phyloP scores from a whole-genome alignment of 2,329 filamentous ascomycete species.

The Ophiocordyceps robertsii region DNA sequence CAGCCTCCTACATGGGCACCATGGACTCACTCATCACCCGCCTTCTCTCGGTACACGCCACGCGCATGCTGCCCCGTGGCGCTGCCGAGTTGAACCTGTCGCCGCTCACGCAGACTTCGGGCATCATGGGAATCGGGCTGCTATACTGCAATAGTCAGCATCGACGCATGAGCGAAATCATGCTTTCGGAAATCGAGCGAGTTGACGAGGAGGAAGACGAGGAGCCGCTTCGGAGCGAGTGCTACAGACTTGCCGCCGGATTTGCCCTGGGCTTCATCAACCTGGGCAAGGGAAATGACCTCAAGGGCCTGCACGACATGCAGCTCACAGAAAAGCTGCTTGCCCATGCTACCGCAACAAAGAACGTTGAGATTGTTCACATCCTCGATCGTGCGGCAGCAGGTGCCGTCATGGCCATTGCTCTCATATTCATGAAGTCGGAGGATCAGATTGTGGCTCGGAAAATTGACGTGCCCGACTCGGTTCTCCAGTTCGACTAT shows the following conservation, averaged over 20 bases:
- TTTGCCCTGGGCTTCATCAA: constrained; percentile 94
- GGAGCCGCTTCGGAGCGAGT: constrained; percentile 78
- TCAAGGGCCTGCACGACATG: constrained; percentile 89
- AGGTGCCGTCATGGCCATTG: constrained; percentile 80
- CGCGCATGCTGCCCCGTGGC: constrained; percentile 80
- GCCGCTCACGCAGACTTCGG: constrained; percentile 84
- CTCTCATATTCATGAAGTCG: constrained; percentile 95
- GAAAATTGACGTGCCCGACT: constrained; percentile 89
- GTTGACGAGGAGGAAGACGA: constrained; percentile 70
- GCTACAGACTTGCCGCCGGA: constrained; percentile 88
- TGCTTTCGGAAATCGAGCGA: constrained; percentile 94
- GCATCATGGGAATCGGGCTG: constrained; percentile 91
- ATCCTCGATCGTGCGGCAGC: constrained; percentile 86
- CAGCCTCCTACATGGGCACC: constrained; percentile 86
- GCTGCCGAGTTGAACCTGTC: constrained; percentile 91
- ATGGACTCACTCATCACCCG: constrained; percentile 96
- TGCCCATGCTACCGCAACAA: constrained; percentile 71
- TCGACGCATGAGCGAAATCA: constrained; percentile 95
- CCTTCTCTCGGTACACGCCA: constrained; percentile 88
- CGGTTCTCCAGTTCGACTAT: constrained; percentile 85
- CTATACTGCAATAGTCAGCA: constrained; percentile 93
- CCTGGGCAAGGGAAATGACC: constrained; percentile 74
- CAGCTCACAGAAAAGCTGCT: constrained; percentile 79
- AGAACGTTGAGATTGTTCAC: constrained; percentile 85
- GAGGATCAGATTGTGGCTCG: constrained; percentile 75